A percentile compares a stretch with the other conserved stretches of the same genome.
Conservation (phyloP, 192 early-diverging fungal genomes). For the Cladochytrium replicatum region DNA sequence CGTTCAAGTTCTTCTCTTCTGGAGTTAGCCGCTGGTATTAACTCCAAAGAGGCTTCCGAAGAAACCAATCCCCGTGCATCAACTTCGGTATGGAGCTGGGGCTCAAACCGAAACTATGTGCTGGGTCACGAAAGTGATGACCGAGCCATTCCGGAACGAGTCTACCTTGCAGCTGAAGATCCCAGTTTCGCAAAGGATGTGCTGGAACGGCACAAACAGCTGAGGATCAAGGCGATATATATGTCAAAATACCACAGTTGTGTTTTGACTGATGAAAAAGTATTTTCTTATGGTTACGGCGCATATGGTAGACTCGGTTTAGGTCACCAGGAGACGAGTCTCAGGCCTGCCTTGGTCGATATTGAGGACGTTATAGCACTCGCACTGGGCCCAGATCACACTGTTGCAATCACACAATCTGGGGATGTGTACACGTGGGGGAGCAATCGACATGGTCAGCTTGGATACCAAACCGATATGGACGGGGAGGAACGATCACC, state of each 20-base stretch:
- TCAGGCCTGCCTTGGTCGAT: conserved; percentile 33
- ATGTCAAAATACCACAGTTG: conserved; percentile 66
- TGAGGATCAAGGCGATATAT: conserved; percentile 22
- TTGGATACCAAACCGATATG: conserved; percentile 32
- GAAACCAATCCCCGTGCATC: conserved; percentile 9
- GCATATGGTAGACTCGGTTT: conserved; percentile 56
- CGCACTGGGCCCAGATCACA: conserved; percentile 62
- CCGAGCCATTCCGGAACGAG: conserved; percentile 50
- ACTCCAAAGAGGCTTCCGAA: conserved; percentile 6
- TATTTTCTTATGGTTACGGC: conserved; percentile 60
- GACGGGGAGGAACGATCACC: conserved; percentile 22
- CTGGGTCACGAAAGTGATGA: conserved; percentile 30
- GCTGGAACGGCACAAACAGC: conserved; percentile 19
- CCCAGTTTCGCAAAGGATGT: conserved; percentile 10
- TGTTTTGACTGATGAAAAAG: conserved; percentile 32
- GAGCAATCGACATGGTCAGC: conserved; percentile 54
- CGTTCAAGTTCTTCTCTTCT: too few species aligned
- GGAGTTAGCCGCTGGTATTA: conserved; percentile 12
- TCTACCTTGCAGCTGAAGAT: conserved; percentile 29
- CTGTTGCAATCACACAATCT: conserved; percentile 41
- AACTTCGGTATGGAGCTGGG: conserved; percentile 61
- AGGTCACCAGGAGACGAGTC: conserved; percentile 47
- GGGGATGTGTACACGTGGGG: conserved; percentile 60
- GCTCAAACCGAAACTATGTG: conserved; percentile 54
- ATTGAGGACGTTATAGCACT: conserved; percentile 24